Conservation (phyloP, 2,329 filamentous ascomycete species). For the Colletotrichum coccodes region DNA sequence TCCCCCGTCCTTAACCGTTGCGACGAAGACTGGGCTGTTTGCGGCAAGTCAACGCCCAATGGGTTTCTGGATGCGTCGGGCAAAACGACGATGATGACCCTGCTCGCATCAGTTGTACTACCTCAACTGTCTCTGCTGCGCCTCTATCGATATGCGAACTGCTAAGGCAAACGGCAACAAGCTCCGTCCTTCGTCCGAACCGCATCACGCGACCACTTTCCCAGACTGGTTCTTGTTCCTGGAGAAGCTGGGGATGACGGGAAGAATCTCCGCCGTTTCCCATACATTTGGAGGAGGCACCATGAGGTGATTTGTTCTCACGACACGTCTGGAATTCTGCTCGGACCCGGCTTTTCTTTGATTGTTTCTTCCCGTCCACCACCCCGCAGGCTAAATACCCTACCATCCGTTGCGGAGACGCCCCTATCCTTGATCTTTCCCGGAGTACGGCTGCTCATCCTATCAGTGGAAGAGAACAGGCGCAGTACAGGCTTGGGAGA, state of each 20-base stretch:
- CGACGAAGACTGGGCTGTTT: neutral
- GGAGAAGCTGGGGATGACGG: neutral
- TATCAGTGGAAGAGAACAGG: neutral
- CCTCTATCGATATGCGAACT: neutral
- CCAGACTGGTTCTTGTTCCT: neutral
- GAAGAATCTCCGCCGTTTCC: neutral
- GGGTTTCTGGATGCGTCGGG: neutral
- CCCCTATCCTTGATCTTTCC: neutral
- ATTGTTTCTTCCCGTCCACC: neutral
- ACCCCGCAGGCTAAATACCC: neutral
- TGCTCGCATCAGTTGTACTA: neutral
- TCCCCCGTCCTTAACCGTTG: neutral
- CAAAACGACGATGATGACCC: neutral
- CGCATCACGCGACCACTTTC: neutral
- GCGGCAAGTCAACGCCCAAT: neutral
- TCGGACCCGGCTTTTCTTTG: neutral
- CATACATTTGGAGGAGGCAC: neutral
- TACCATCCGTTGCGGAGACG: neutral
- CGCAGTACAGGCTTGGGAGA: neutral
- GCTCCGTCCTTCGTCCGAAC: neutral
- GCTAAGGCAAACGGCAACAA: neutral
- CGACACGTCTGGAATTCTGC: neutral
- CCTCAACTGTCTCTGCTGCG: neutral
- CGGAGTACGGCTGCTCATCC: neutral
- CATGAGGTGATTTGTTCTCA: neutral